Evolutionary conservation across 176 grass and related monocot species (phyloP).

Genomic region (Poa pratensis): DNA sequence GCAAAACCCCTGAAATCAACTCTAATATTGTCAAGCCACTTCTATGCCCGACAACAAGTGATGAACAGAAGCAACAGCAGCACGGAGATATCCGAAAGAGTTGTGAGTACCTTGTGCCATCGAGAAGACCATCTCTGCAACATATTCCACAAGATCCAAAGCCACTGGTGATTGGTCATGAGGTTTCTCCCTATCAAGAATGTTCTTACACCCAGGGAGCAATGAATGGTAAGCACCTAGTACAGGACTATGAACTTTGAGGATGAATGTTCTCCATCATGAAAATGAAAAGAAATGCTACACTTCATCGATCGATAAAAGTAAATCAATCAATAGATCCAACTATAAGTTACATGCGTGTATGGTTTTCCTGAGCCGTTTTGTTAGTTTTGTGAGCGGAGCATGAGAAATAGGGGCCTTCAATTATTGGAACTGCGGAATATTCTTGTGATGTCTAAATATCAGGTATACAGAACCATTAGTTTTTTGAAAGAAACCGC

Average conservation of each 20-base stretch:
- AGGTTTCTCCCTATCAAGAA: conserved; percentile 39
- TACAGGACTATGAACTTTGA: too few species aligned
- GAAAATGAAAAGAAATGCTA: neutral
- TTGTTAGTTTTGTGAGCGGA: too few species aligned
- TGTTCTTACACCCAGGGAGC: conserved; percentile 73
- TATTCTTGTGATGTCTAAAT: conserved; percentile 28
- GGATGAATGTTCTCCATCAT: conserved; percentile 34
- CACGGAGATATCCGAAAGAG: neutral
- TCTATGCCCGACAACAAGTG: conserved; percentile 48
- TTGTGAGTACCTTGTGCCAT: too few species aligned
- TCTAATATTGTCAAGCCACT: conserved; percentile 70
- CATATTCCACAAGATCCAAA: conserved; percentile 72
- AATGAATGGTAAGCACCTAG: conserved; percentile 60
- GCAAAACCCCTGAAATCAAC: conserved; percentile 69
- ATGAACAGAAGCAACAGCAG: conserved; percentile 55
- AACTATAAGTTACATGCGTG: neutral
- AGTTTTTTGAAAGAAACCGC: too few species aligned
- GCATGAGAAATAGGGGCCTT: neutral
- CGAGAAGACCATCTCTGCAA: neutral
- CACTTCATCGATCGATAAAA: neutral
- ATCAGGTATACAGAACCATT: conserved; percentile 25
- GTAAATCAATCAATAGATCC: neutral
- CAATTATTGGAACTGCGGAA: conserved; percentile 10
- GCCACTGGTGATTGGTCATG: conserved; percentile 45
- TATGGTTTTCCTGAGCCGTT: neutral